Conservation (phyloP, 2,329 filamentous ascomycete genomes). For the Trichoderma koningii region DNA sequence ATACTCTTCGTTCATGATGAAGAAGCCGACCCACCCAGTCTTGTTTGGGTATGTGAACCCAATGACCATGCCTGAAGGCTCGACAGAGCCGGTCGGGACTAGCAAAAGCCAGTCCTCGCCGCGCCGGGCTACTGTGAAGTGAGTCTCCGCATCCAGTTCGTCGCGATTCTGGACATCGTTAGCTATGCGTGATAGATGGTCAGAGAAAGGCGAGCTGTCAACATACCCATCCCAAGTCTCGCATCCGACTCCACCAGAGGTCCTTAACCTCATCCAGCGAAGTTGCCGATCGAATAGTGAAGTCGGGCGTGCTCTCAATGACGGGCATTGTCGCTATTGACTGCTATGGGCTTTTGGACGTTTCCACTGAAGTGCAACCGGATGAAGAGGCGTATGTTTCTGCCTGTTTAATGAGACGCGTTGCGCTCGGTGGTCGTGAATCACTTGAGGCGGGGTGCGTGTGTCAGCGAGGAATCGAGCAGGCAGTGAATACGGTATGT, state of each 20-base stretch:
- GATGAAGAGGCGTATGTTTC: neutral
- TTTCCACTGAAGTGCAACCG: neutral
- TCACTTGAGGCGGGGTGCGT: neutral
- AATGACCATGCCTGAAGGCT: constrained; percentile 15
- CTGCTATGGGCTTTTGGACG: neutral
- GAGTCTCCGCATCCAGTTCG: constrained; percentile 12
- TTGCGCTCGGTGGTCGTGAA: too few species aligned
- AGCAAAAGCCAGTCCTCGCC: constrained; percentile 5
- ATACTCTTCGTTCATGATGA: constrained; percentile 1
- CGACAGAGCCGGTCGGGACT: neutral
- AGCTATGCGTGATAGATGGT: neutral
- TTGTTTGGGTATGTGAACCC: neutral
- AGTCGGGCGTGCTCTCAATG: neutral
- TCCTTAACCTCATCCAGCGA: neutral
- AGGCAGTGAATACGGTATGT: too few species aligned
- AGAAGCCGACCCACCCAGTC: constrained; percentile 11
- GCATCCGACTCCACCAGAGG: neutral
- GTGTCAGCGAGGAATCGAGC: too few species aligned
- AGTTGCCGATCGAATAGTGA: neutral
- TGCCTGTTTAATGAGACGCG: too few species aligned
- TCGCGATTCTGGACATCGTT: neutral
- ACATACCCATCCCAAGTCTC: constrained; percentile 7
- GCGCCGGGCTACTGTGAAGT: constrained; percentile 2
- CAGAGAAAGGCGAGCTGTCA: neutral
- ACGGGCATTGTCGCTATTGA: neutral